These are phyloP conservation scores for Amanita polypyramis DNA, from an alignment of 768 basidiomycete genomes.

Conservation along the genomic window DNA sequence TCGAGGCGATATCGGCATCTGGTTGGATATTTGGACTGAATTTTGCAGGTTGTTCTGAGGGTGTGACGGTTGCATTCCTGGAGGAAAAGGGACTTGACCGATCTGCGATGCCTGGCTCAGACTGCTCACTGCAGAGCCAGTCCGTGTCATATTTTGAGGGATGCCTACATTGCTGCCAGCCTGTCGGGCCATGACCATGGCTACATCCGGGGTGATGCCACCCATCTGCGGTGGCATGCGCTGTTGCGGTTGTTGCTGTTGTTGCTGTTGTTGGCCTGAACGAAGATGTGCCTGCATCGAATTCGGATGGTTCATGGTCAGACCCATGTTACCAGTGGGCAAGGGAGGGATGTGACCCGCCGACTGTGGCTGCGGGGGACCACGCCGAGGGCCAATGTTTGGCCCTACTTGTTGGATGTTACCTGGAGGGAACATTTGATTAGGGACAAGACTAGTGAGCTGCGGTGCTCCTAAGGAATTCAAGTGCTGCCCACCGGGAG, in stretches of 20 bases:
- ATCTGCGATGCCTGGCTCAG: slow-evolving; percentile 26
- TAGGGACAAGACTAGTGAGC: slow-evolving; percentile 22
- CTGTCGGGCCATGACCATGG: slow-evolving; percentile 28
- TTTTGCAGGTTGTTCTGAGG: slow-evolving; percentile 29
- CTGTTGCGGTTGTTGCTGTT: slow-evolving; percentile 24
- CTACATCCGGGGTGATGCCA: slow-evolving; percentile 31
- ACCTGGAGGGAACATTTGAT: slow-evolving; percentile 30
- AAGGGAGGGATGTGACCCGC: slow-evolving; percentile 23
- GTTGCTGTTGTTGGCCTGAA: slow-evolving; percentile 22
- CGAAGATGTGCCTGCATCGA: slow-evolving; percentile 29
- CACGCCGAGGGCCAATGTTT: slow-evolving; percentile 35
- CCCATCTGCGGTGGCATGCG: slow-evolving; percentile 23
- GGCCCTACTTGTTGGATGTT: slow-evolving; percentile 27
- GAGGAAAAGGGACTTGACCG: slow-evolving; percentile 18
- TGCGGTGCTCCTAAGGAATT: slow-evolving; percentile 16
- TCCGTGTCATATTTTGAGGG: slow-evolving; percentile 31
- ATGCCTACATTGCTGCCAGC: slow-evolving; percentile 24
- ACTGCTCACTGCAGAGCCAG: slow-evolving; percentile 38
- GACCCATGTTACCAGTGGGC: slow-evolving; percentile 23
- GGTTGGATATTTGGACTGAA: slow-evolving; percentile 24
- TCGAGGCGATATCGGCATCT: slow-evolving; percentile 32
- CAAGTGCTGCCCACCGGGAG: slow-evolving; percentile 16
- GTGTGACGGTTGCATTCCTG: slow-evolving; percentile 25
- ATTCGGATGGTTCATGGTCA: slow-evolving; percentile 35
- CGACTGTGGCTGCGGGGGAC: slow-evolving; percentile 49